These are phyloP conservation scores for Bisporella sp. DNA, from an alignment of 2,329 filamentous ascomycete genomes.

Conservation along the genomic window DNA sequence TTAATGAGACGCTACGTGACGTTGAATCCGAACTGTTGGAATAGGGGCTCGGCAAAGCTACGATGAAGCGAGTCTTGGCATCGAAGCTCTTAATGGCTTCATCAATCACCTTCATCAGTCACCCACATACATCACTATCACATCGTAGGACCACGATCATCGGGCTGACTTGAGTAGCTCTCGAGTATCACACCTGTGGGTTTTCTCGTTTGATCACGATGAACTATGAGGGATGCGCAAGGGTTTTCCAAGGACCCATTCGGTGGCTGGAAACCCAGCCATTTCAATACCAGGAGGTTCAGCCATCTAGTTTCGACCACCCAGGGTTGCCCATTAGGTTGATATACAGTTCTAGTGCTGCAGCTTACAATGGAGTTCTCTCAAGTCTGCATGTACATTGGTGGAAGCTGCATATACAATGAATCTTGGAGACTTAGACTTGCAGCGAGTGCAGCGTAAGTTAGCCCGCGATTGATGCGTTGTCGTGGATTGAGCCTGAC, in stretches of 20 bases:
- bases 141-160: not conserved
- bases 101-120: too few species aligned
- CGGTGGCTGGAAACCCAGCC: not conserved
- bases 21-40: too few species aligned
- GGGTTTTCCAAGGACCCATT: not conserved
- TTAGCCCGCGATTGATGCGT: slow-evolving; percentile 12
- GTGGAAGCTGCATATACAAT: slow-evolving; percentile 18
- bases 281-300: not conserved
- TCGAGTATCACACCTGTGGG: not conserved
- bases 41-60: too few species aligned
- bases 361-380: slow-evolving; percentile 21
- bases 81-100: too few species aligned
- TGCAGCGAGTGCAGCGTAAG: slow-evolving; percentile 20
- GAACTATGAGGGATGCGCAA: not conserved
- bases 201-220: not conserved
- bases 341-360: not conserved
- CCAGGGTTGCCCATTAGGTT: not conserved
- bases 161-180: not conserved
- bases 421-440: slow-evolving; percentile 20
- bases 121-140: too few species aligned
- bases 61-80: too few species aligned
- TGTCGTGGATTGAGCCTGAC: slow-evolving; percentile 5
- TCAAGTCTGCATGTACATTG: slow-evolving; percentile 18
- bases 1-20: too few species aligned
- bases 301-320: slow-evolving; percentile 10